Base-by-base conservation (phyloP, 2,329 filamentous ascomycete genomes). In the Emericellopsis atlantica region DNA sequence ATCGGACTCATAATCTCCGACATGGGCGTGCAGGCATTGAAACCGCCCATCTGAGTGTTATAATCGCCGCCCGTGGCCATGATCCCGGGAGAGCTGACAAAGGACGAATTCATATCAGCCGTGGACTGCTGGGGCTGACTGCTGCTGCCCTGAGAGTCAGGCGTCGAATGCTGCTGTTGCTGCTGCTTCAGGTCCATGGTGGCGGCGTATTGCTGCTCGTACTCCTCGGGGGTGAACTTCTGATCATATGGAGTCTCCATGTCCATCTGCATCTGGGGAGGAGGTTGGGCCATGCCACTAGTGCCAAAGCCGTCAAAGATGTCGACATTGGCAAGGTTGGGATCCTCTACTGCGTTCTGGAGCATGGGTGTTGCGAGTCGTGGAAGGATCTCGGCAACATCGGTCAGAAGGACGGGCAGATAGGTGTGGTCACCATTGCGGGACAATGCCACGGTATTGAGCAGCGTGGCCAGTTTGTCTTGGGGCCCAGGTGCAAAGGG, bases 351-450 rank as follows among this genome's bases (percentile, higher is more conserved):
- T 0, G 72, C 65, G 15, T 71, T 71, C 45, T 73, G 70, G 12
- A 81, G 66, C 64, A 76, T 71, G 1, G 76, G 77, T 47, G 72
- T 76, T 43, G 69, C 66, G 14, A 81, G 63, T 12, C 69, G 68
- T 7, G 82, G 81, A 4, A 89, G 62, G 4, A 81, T 70, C 34
- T 90, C 82, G 45, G 80, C 72, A 32, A 90, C 73, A 62, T 90
- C 92, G 55, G 73, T 74, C 42, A 92, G 62, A 1, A 94, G 69
- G 1, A 93, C 69, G 3, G 85, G 85, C 12, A 90, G 66, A 54
- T 87, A 92, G 40, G 82, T 80, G 46, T 81, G 74, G 43, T 89
- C 74, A 6, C 84, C 84, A 43, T 76, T 80, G n/a, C 84, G 82
- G 15, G 92, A 70, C 8, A 76, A 67, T 2, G 79, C 78, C 3